phyloP scores from a whole-genome alignment of 257 asterid genomes.

The Linaria vulgaris region DNA sequence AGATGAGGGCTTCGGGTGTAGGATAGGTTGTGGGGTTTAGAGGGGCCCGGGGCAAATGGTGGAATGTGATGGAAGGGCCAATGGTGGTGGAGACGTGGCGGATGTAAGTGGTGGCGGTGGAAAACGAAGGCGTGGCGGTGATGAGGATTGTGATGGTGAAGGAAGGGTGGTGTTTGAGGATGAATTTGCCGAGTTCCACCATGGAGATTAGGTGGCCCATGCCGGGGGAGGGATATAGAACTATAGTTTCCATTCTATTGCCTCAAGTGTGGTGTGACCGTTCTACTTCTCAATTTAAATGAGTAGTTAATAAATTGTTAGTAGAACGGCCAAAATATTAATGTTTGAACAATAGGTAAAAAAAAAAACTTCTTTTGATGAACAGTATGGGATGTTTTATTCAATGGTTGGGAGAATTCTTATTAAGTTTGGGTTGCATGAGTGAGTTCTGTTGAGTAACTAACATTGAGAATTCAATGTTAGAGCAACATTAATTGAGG shows the following conservation, averaged over 20 bases:
- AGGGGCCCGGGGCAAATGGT: constrained; percentile 42
- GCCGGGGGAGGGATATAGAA: constrained; percentile 66
- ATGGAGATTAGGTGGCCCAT: constrained; percentile 70
- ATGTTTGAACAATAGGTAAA: too few relatives aligned
- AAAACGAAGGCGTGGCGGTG: constrained; percentile 30
- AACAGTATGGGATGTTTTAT: too few relatives aligned
- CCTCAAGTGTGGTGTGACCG: too few relatives aligned
- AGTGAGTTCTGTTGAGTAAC: too few relatives aligned
- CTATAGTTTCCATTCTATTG: constrained; percentile 24
- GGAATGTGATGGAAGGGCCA: constrained; percentile 60
- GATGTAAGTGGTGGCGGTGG: constrained; percentile 60
- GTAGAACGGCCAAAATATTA: too few relatives aligned
- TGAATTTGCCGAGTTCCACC: constrained; percentile 72
- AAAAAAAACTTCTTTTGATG: too few relatives aligned
- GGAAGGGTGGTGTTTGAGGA: constrained; percentile 45
- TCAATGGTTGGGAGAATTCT: too few relatives aligned
- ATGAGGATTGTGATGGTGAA: constrained; percentile 37
- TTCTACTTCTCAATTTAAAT: too few relatives aligned
- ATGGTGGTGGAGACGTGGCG: constrained; percentile 42
- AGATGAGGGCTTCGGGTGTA: constrained; percentile 40
- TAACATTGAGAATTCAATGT: too few relatives aligned
- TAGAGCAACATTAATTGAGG: too few relatives aligned
- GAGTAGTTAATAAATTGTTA: too few relatives aligned
- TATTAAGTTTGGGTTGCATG: too few relatives aligned
- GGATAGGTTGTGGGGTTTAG: constrained; percentile 37